Evolutionary conservation across 345 rosid species (phyloP).

Genomic region (Clausena lansium): DNA sequence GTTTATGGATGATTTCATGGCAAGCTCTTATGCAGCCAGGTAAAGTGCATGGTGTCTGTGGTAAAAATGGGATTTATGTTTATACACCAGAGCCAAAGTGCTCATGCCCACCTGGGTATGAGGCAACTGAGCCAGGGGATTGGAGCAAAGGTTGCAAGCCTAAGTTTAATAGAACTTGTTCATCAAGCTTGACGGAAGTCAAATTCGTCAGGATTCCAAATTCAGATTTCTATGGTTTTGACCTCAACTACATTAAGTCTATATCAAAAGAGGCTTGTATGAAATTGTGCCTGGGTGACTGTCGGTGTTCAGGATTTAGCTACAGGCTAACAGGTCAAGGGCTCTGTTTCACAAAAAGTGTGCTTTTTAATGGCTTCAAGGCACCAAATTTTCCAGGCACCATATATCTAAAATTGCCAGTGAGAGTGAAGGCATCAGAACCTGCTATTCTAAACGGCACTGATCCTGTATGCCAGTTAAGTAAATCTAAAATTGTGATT

Average conservation of each 20-base stretch:
- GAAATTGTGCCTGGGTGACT: slow-evolving; percentile 30
- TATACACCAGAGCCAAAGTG: slow-evolving; percentile 36
- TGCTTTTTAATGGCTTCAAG: slow-evolving; percentile 33
- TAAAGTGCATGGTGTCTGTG: slow-evolving; percentile 42
- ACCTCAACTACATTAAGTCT: neutral
- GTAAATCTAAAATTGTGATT: neutral
- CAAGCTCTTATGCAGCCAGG: slow-evolving; percentile 27
- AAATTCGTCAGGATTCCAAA: slow-evolving; percentile 26
- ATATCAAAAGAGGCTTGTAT: slow-evolving; percentile 26
- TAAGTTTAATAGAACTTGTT: slow-evolving; percentile 24
- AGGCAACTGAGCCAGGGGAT: slow-evolving; percentile 21
- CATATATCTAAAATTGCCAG: slow-evolving; percentile 34
- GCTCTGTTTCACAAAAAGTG: slow-evolving; percentile 16
- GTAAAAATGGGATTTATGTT: slow-evolving; percentile 42
- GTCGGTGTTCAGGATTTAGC: slow-evolving; percentile 37
- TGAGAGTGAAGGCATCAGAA: slow-evolving; percentile 4
- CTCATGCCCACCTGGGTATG: slow-evolving; percentile 46
- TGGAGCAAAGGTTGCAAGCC: slow-evolving; percentile 52
- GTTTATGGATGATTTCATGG: slow-evolving; percentile 39
- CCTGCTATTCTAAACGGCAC: neutral
- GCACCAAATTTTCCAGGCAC: slow-evolving; percentile 26
- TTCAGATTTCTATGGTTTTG: slow-evolving; percentile 38
- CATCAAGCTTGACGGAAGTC: neutral
- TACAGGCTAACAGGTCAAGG: slow-evolving; percentile 27
- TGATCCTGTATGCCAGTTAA: slow-evolving; percentile 6